Percentiles rank a stretch among this genome's conserved stretches.
Conservation (phyloP, 1,284 basidiomycete genomes). For the Omphalotus olearius region DNA sequence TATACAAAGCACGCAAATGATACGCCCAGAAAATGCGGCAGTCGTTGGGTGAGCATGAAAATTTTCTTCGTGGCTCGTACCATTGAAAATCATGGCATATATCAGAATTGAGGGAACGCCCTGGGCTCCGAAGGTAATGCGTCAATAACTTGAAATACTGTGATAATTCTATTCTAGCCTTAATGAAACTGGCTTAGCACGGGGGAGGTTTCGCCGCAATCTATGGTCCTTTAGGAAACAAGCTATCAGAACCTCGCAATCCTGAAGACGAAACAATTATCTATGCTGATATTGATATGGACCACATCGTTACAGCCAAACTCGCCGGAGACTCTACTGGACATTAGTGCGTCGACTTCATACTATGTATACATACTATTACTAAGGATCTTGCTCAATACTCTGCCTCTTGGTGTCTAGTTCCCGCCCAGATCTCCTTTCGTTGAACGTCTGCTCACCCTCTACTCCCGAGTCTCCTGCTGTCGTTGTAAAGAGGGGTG, state of each 20-base stretch:
- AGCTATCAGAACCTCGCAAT: slow-evolving; percentile 10
- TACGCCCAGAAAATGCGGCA: slow-evolving; percentile 14
- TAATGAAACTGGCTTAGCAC: slow-evolving; percentile 7
- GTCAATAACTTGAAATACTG: no score
- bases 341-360: slow-evolving; percentile 16
- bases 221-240: slow-evolving; percentile 16
- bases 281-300: slow-evolving; percentile 19
- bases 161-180: no score
- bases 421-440: slow-evolving; percentile 18
- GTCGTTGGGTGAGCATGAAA: slow-evolving; percentile 17
- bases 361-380: neutral
- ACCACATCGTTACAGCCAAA: slow-evolving; percentile 13
- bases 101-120: slow-evolving; percentile 12
- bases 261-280: slow-evolving; percentile 17
- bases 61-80: no score
- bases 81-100: no score
- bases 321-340: slow-evolving; percentile 17
- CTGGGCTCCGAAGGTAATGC: slow-evolving; percentile 6
- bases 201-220: slow-evolving; percentile 20
- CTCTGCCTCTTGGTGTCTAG: neutral
- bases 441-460: slow-evolving; percentile 11
- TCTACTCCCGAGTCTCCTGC: neutral
- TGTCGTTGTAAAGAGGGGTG: slow-evolving; percentile 5
- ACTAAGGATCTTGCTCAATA: neutral
- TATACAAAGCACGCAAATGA: slow-evolving; percentile 16